Evolutionary conservation across 1,139 yeast genomes (phyloP), one percentile per base, ranked within the genome.

Genomic region (Arxiozyma telluris): DNA sequence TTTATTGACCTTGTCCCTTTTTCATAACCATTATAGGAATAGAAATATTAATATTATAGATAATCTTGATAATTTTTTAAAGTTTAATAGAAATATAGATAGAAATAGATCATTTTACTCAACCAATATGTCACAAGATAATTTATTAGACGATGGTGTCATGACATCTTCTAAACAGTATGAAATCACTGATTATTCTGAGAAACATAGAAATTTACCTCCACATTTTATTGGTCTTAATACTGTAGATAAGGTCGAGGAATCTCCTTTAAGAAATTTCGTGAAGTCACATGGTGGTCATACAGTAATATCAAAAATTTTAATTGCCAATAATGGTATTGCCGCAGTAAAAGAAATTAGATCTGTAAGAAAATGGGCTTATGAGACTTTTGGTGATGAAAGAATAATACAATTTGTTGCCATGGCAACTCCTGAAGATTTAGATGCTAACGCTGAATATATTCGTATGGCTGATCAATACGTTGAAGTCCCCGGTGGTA

Each of bases 381-480:
- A 93, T 73, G 98, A 93, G 73, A 90, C 97, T 30, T 93, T 93
- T 75, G 96, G 96, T 59, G 84, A 94, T 67, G 98, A 93, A 72
- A 80, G 87, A 68, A 91, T 96, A 58, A 87, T 93, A 61, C 90
- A 88, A 64, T 94, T 93, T 69, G 93, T 93, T 45, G 98, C 87
- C 49, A 93, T 93, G 99, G 98, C 98, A 56, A 93, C 99, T 25
- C 98, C 98, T 22, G 99, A 93, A 72, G 99, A 93, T 76, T 76
- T 93, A 66, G 91, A 82, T 63, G 96, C 98, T 59, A 94, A 94
- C 66, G 96, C 98, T 25, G 99, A 93, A 70, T 93, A 93, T 72
- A 90, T 93, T 68, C 83, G 98, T 72, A 93, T 93, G 98, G 98
- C 98, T 49, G 99, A 93, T 71, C 97, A 91, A 73, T 93, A 87